Percentiles rank a stretch among this genome's conserved stretches.
Conservation (phyloP, 331 rosid species). For the Rhamnella rubrinervis region DNA sequence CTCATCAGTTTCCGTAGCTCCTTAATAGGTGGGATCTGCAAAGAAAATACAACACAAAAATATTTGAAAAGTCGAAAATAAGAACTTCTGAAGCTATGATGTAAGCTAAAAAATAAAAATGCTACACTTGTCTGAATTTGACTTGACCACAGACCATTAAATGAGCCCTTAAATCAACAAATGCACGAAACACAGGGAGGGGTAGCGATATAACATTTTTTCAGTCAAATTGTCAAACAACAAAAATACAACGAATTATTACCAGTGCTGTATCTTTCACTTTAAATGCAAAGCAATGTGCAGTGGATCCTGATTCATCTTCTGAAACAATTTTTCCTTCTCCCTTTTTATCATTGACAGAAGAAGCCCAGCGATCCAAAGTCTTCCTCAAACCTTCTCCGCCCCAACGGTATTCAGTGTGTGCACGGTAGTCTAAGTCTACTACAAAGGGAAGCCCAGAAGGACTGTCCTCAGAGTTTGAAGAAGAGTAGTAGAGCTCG, state of each 20-base stretch:
- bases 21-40: conserved; percentile 40
- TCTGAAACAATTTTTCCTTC: conserved; percentile 17
- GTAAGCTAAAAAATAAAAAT: not conserved
- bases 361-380: conserved; percentile 36
- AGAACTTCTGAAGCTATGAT: not conserved
- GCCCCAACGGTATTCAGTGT: conserved; percentile 48
- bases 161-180: not conserved
- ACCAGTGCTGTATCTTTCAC: conserved; percentile 36
- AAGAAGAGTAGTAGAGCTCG: conserved; percentile 46
- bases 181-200: not conserved
- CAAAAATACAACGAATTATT: conserved; percentile 8
- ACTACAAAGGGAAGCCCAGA: conserved; percentile 41
- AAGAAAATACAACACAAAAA: not conserved
- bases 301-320: conserved; percentile 34
- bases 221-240: not conserved
- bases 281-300: conserved; percentile 38
- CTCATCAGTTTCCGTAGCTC: conserved; percentile 41
- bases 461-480: conserved; percentile 38
- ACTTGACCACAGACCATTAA: not conserved
- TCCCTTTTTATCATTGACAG: conserved; percentile 33
- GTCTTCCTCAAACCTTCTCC: conserved; percentile 50
- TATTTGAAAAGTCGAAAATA: not conserved
- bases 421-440: conserved; percentile 42
- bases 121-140: not conserved
- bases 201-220: not conserved